phyloP scores from a whole-genome alignment of 78 protist species.

The Dictyostelium capitatum region DNA sequence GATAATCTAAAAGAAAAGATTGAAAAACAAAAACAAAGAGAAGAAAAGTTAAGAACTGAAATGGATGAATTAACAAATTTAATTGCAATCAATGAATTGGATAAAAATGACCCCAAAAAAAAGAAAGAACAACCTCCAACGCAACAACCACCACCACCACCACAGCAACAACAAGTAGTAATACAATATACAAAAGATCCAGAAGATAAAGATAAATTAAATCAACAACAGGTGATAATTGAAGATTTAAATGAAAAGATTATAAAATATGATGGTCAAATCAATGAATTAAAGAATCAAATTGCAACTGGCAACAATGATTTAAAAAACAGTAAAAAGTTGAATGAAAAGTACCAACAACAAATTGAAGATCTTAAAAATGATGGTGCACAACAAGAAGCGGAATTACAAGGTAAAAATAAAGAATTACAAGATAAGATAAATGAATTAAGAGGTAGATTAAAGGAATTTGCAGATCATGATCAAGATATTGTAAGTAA shows the following conservation, averaged over 20 bases:
- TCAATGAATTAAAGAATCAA: neutral
- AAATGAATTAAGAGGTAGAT: too few species aligned
- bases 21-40: neutral
- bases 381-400: neutral
- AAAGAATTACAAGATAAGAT: neutral
- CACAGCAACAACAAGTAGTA: constrained; percentile 29
- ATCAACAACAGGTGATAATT: neutral
- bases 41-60: neutral
- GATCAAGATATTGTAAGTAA: neutral
- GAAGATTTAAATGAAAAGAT: neutral
- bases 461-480: neutral
- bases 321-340: neutral
- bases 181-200: constrained; percentile 17
- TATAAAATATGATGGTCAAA: neutral
- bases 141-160: neutral
- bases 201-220: neutral
- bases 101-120: neutral
- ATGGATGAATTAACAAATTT: neutral
- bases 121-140: neutral
- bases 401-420: neutral
- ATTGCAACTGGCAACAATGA: neutral
- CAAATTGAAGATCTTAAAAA: neutral
- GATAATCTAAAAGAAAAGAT: neutral
- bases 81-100: neutral
- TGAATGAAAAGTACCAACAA: neutral